Evolutionary conservation across 805 yeast species (phyloP).

Genomic region (Lachancea meyersii): DNA sequence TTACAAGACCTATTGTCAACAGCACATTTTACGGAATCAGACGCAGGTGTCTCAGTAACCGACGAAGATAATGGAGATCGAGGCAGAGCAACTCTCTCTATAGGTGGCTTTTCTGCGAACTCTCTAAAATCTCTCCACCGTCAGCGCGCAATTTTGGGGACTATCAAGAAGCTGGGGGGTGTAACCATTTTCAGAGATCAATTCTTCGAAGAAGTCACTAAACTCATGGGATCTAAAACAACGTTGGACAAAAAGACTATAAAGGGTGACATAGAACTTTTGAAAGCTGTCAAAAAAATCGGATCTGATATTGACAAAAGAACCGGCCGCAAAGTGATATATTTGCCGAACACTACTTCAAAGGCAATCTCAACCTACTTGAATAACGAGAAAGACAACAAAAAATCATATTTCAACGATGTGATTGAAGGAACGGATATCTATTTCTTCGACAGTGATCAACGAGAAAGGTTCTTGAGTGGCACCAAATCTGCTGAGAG

Average conservation of each 20-base stretch:
- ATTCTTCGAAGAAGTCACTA: slow-evolving; percentile 39
- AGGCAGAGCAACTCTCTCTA: slow-evolving; percentile 11
- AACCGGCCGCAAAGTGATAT: slow-evolving; percentile 20
- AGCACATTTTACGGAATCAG: neutral
- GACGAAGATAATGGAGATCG: slow-evolving; percentile 1
- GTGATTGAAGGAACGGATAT: slow-evolving; percentile 29
- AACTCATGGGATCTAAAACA: slow-evolving; percentile 35
- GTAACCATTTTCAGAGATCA: slow-evolving; percentile 39
- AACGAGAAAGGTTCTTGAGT: slow-evolving; percentile 26
- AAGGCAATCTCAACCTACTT: slow-evolving; percentile 19
- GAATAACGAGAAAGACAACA: slow-evolving; percentile 25
- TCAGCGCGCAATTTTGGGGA: slow-evolving; percentile 37
- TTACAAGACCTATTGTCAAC: too few relatives aligned
- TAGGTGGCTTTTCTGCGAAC: slow-evolving; percentile 34
- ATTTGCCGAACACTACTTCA: slow-evolving; percentile 18
- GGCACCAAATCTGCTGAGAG: slow-evolving; percentile 30
- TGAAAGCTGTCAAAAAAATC: slow-evolving; percentile 23
- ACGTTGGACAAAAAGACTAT: slow-evolving; percentile 50
- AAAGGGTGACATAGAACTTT: slow-evolving; percentile 36
- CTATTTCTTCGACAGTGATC: slow-evolving; percentile 31
- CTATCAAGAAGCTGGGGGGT: slow-evolving; percentile 42
- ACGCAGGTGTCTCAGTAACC: neutral
- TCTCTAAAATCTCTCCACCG: slow-evolving; percentile 43
- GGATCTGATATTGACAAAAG: slow-evolving; percentile 15
- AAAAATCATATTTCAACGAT: slow-evolving; percentile 20